These are phyloP conservation scores for Pterocarpus santalinus DNA, from an alignment of 306 rosid species.

Conservation along the genomic window DNA sequence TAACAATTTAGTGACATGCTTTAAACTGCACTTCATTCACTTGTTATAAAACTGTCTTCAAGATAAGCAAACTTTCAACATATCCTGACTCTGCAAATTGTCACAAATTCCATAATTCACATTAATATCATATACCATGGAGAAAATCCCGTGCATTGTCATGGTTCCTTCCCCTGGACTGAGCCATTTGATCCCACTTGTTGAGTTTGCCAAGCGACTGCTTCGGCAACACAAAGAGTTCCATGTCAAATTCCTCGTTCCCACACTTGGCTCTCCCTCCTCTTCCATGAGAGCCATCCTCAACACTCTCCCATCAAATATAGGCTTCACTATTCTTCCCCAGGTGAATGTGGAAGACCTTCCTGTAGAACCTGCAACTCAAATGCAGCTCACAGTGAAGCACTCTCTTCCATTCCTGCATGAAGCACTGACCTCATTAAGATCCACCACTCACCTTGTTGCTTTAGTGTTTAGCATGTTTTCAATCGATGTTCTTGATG, in stretches of 20 bases:
- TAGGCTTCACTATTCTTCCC: constrained; percentile 35
- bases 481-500: constrained; percentile 10
- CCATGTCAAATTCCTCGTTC: constrained; percentile 34
- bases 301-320: constrained; percentile 41
- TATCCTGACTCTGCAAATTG: too few relatives aligned
- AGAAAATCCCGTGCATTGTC: constrained; percentile 32
- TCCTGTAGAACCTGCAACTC: not conserved
- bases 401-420: constrained; percentile 42
- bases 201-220: constrained; percentile 39
- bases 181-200: constrained; percentile 44
- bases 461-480: constrained; percentile 11
- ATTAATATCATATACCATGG: constrained; percentile 14
- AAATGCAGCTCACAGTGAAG: not conserved
- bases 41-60: too few relatives aligned
- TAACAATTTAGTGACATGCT: not conserved
- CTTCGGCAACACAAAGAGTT: not conserved
- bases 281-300: constrained; percentile 20
- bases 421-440: constrained; percentile 17
- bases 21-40: not conserved
- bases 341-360: constrained; percentile 33
- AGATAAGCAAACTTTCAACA: too few relatives aligned
- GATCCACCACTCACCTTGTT: not conserved
- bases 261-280: constrained; percentile 20
- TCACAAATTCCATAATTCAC: not conserved
- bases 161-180: constrained; percentile 48